Percentiles rank a stretch among this genome's conserved stretches.
These are phyloP conservation scores for Caryopteris hybrid DNA, from an alignment of 305 asterid genomes.

Conservation along the genomic window DNA sequence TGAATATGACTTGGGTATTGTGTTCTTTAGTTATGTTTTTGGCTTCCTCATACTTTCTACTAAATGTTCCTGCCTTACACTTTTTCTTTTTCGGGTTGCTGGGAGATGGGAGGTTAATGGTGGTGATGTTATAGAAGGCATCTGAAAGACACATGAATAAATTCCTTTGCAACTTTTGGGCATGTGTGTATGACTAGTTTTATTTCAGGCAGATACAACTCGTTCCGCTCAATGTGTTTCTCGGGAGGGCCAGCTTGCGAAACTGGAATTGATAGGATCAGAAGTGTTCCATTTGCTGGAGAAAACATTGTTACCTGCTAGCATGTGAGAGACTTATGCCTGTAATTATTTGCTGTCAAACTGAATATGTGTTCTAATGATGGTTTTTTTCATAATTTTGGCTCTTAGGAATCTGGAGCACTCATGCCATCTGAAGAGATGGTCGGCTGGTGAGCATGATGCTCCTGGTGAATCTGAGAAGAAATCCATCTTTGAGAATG, in stretches of 20 bases:
- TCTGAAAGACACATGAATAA: not conserved
- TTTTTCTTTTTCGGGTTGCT: too few relatives aligned
- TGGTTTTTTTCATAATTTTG: conserved; percentile 18
- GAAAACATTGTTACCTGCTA: conserved; percentile 55
- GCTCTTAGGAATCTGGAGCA: conserved; percentile 37
- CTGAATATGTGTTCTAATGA: conserved; percentile 6
- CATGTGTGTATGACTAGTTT: not conserved
- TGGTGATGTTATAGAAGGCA: not conserved
- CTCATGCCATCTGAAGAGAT: conserved; percentile 29
- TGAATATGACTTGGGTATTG: not conserved
- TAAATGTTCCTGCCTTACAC: too few relatives aligned
- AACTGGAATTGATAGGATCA: conserved; percentile 67
- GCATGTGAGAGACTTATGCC: conserved; percentile 37
- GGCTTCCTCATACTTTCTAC: not conserved
- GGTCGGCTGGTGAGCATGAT: conserved; percentile 26
- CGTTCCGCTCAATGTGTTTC: conserved; percentile 52
- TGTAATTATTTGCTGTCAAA: conserved; percentile 1
- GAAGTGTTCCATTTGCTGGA: conserved; percentile 61
- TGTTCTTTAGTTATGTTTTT: not conserved
- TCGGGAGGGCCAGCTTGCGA: conserved; percentile 74
- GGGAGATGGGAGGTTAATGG: too few relatives aligned
- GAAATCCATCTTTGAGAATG: conserved; percentile 30
- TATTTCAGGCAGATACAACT: conserved; percentile 46
- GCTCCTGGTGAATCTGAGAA: conserved; percentile 21
- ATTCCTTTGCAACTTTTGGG: not conserved